Conservation (phyloP, 352 stramenopile species). For the Globisporangium cederbergense region DNA sequence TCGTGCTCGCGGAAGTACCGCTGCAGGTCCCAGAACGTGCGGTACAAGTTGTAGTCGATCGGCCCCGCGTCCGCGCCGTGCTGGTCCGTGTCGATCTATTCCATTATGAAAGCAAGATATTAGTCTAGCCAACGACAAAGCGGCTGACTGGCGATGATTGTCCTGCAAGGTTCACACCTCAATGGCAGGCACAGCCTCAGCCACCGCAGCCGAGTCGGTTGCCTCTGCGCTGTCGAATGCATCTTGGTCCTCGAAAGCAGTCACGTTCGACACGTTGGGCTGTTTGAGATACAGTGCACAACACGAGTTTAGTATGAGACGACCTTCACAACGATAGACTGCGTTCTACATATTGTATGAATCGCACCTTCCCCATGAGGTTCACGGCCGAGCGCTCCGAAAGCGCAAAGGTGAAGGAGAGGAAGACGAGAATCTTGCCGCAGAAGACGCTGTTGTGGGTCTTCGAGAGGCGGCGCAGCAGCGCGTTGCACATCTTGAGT, state of each 20-base stretch:
- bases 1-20: constrained; percentile 80
- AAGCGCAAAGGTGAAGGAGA: constrained; percentile 83
- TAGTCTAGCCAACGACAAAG: background rate
- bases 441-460: constrained; percentile 90
- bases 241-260: constrained; percentile 74
- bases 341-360: background rate
- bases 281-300: constrained; percentile 9
- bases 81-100: constrained; percentile 49
- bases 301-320: too few species aligned
- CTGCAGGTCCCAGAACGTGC: constrained; percentile 90
- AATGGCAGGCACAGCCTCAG: constrained; percentile 22
- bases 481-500: constrained; percentile 79
- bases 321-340: too few species aligned
- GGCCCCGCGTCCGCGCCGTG: constrained; percentile 35
- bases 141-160: background rate
- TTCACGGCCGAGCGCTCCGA: constrained; percentile 86
- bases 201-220: constrained; percentile 35
- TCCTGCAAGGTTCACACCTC: constrained; percentile 24
- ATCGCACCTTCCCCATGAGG: constrained; percentile 58
- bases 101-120: background rate
- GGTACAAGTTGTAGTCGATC: constrained; percentile 91
- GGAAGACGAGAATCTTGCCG: constrained; percentile 82
- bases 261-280: constrained; percentile 78
- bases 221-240: constrained; percentile 66
- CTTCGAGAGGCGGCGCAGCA: constrained; percentile 82